Evolutionary conservation across 2,329 filamentous ascomycete genomes (phyloP).

Genomic region (Aspergillus sp.): DNA sequence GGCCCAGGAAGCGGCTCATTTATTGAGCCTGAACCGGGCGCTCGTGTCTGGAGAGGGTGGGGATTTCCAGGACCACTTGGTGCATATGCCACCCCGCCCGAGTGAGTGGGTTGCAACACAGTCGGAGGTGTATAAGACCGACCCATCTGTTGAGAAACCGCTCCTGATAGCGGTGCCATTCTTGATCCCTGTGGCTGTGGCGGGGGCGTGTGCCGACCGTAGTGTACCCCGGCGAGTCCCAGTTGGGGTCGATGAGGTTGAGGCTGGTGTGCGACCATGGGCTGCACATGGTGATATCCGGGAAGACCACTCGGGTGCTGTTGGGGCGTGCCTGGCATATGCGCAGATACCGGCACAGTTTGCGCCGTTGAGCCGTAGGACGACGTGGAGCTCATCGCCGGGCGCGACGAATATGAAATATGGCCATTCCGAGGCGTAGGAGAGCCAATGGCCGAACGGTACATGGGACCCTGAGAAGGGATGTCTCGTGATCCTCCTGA

Average conservation of each 20-base stretch:
- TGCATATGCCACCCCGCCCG: constrained; percentile 31
- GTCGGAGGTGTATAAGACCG: constrained; percentile 43
- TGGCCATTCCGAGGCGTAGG: constrained; percentile 32
- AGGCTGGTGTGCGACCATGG: constrained; percentile 38
- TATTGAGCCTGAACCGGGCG: constrained; percentile 24
- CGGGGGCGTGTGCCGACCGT: constrained; percentile 37
- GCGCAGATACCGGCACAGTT: constrained; percentile 23
- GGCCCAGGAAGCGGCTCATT: constrained; percentile 24
- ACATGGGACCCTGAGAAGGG: constrained; percentile 25
- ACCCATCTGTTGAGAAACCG: constrained; percentile 29
- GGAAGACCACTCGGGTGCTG: constrained; percentile 1
- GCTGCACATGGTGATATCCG: constrained; percentile 37
- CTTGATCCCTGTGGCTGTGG: constrained; percentile 30
- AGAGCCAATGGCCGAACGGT: constrained; percentile 27
- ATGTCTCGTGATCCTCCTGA: constrained; percentile 32
- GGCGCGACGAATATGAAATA: constrained; percentile 32
- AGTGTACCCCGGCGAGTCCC: constrained; percentile 29
- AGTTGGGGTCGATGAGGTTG: constrained; percentile 35
- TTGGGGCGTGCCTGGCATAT: constrained; percentile 31
- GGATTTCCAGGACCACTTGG: constrained; percentile 26
- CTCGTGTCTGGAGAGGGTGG: constrained; percentile 30
- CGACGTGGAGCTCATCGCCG: constrained; percentile 24
- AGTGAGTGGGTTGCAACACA: constrained; percentile 29
- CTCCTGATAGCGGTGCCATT: constrained; percentile 22
- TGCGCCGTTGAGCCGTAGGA: constrained; percentile 29